phyloP scores from a whole-genome alignment of 306 rosid species.

The Citrullus amarus region DNA sequence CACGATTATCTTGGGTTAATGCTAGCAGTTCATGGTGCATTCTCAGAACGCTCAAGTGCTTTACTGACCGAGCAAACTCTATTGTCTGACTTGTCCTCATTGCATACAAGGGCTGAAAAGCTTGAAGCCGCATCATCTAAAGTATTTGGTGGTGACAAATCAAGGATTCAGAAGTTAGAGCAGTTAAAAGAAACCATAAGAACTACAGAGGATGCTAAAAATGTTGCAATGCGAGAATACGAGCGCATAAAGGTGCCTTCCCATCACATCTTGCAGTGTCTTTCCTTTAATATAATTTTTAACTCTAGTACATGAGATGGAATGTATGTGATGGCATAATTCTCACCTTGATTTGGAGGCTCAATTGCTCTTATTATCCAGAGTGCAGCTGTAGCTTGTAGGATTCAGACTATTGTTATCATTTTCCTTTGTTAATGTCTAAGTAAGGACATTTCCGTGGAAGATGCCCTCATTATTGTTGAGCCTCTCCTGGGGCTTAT shows the following conservation, averaged over 20 bases:
- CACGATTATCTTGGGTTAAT: conserved; percentile 92
- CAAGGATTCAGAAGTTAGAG: conserved; percentile 65
- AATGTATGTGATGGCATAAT: not conserved
- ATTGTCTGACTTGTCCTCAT: conserved; percentile 59
- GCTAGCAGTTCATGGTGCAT: conserved; percentile 82
- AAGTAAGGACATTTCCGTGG: not conserved
- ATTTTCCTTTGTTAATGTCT: not conserved
- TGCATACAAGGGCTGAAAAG: conserved; percentile 76
- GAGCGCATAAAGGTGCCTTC: conserved; percentile 70
- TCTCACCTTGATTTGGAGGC: not conserved
- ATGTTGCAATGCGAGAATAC: conserved; percentile 71
- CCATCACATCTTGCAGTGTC: not conserved
- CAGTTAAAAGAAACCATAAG: conserved; percentile 77
- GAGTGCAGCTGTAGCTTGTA: not conserved
- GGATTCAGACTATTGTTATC: not conserved
- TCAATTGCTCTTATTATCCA: not conserved
- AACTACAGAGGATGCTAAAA: conserved; percentile 81
- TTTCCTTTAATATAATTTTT: not conserved
- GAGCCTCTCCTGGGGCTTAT: not conserved
- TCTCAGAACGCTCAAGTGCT: conserved; percentile 84
- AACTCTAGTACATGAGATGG: not conserved
- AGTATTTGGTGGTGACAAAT: conserved; percentile 83
- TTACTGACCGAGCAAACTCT: conserved; percentile 89
- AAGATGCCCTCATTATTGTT: not conserved
- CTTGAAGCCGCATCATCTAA: conserved; percentile 86